phyloP scores from a whole-genome alignment of 2,329 filamentous ascomycete species.

The Aureobasidium sp. region DNA sequence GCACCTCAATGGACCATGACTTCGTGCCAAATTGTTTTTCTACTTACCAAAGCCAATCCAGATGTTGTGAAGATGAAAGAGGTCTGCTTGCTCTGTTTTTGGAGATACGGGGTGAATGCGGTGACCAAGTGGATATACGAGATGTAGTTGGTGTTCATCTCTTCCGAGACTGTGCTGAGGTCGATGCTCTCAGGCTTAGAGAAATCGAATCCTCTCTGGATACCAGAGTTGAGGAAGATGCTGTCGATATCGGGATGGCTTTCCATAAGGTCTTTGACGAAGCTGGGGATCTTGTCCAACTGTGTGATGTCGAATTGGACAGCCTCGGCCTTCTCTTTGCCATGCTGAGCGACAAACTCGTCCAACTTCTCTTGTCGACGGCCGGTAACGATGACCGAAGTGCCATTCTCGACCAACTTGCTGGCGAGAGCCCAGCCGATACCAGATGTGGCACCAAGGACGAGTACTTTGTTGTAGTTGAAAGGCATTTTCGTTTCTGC shows the following conservation, averaged over 20 bases:
- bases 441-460: conserved; percentile 49
- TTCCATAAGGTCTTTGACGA: conserved; percentile 36
- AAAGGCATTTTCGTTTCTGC: conserved; percentile 29
- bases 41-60: conserved; percentile 40
- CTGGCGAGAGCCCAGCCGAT: conserved; percentile 46
- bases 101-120: conserved; percentile 45
- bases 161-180: conserved; percentile 36
- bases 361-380: conserved; percentile 47
- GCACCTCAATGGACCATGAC: no score
- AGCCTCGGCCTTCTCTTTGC: conserved; percentile 39
- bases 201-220: conserved; percentile 46
- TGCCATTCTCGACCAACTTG: conserved; percentile 42
- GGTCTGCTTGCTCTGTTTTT: conserved; percentile 38
- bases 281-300: conserved; percentile 41
- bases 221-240: conserved; percentile 48
- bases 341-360: conserved; percentile 41
- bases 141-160: conserved; percentile 47
- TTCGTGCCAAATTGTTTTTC: neutral
- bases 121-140: conserved; percentile 44
- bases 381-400: conserved; percentile 44
- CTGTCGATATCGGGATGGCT: conserved; percentile 45
- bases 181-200: conserved; percentile 43
- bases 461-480: conserved; percentile 47
- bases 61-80: conserved; percentile 45
- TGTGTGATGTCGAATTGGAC: conserved; percentile 47